A percentile compares a stretch with the other conserved stretches of the same genome.
phyloP scores from a whole-genome alignment of 306 rosid genomes.

The Argentina anserina region DNA sequence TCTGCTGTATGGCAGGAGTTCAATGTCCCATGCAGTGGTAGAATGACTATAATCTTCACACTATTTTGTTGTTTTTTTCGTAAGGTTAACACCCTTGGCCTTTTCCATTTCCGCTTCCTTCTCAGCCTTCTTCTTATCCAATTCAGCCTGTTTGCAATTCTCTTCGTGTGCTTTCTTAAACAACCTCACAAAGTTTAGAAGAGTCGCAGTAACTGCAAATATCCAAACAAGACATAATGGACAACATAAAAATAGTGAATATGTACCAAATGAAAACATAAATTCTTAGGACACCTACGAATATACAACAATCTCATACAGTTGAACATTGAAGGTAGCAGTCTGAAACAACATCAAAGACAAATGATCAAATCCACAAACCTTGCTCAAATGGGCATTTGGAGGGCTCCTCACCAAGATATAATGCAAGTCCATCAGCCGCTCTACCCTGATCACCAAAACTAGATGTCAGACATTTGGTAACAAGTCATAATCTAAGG shows the following conservation, averaged over 20 bases:
- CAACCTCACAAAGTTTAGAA: constrained; percentile 70
- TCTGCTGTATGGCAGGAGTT: constrained; percentile 37
- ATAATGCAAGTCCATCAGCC: constrained; percentile 88
- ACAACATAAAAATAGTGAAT: neutral
- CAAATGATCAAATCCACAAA: constrained; percentile 23
- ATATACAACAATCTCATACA: neutral
- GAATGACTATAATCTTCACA: constrained; percentile 35
- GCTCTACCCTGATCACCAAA: constrained; percentile 78
- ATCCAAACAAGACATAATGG: constrained; percentile 29
- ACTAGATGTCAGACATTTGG: constrained; percentile 15
- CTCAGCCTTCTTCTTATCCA: constrained; percentile 81
- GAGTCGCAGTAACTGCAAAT: constrained; percentile 78
- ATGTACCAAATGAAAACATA: neutral
- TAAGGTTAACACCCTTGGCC: constrained; percentile 63
- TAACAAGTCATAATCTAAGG: constrained; percentile 18
- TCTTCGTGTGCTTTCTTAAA: constrained; percentile 96
- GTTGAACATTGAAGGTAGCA: constrained; percentile 1
- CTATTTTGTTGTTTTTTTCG: constrained; percentile 52
- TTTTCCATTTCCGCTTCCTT: constrained; percentile 95
- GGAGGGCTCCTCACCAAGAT: constrained; percentile 94
- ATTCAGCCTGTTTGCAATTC: constrained; percentile 83
- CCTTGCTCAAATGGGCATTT: constrained; percentile 95
- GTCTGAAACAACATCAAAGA: neutral
- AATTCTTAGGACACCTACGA: neutral
- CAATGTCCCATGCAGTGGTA: constrained; percentile 31